A percentile compares a stretch with the other conserved stretches of the same genome.
These are phyloP conservation scores for Leishmania martiniquensis DNA, from an alignment of 208 protist species.

Conservation along the genomic window DNA sequence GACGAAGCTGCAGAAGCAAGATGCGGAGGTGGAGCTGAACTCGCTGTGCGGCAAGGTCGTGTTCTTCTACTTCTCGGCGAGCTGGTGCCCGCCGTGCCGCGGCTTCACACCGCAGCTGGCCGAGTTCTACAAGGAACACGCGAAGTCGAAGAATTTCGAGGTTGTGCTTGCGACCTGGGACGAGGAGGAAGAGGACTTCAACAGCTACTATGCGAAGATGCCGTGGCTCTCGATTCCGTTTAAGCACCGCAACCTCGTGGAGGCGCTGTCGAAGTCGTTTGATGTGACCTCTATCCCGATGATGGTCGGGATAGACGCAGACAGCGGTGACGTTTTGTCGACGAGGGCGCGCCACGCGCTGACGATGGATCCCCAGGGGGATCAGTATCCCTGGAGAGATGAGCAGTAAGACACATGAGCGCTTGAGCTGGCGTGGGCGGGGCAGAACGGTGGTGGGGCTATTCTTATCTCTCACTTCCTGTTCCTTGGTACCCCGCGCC, in stretches of 20 bases:
- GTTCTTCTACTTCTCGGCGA: conserved; percentile 93
- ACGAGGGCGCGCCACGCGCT: conserved; percentile 55
- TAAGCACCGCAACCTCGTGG: conserved; percentile 27
- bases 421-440: not conserved
- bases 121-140: conserved; percentile 82
- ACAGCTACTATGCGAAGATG: conserved; percentile 82
- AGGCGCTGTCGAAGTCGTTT: conserved; percentile 57
- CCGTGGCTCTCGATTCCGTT: conserved; percentile 83
- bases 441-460: not conserved
- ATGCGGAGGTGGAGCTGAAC: conserved; percentile 11
- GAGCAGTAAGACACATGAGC: not conserved
- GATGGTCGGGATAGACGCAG: conserved; percentile 72
- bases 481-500: not conserved
- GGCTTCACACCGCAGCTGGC: conserved; percentile 87
- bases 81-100: conserved; percentile 94
- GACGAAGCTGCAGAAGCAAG: conserved; percentile 12
- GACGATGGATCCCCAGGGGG: conserved; percentile 66
- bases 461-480: not conserved
- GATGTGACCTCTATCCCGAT: conserved; percentile 78
- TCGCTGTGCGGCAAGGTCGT: conserved; percentile 59
- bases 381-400: conserved; percentile 63
- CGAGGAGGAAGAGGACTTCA: conserved; percentile 73
- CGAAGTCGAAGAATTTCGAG: conserved; percentile 84
- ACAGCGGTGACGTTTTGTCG: conserved; percentile 70
- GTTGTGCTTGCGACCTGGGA: conserved; percentile 81